Evolutionary conservation across 345 rosid genomes (phyloP).

Genomic region (Heritiera littoralis): DNA sequence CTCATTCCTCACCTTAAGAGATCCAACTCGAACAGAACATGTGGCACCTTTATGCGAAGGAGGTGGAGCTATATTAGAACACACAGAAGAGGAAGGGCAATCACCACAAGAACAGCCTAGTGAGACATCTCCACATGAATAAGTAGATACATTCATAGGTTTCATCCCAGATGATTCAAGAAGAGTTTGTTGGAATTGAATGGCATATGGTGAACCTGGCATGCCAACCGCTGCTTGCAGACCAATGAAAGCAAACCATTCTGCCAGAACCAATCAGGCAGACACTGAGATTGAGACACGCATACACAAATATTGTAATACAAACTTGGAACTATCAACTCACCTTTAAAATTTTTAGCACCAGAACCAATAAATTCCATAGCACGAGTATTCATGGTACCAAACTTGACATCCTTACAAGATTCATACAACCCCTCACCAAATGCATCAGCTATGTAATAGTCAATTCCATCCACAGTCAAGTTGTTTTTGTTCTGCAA

Average conservation of each 20-base stretch:
- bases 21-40: slow-evolving; percentile 77
- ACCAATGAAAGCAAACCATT: slow-evolving; percentile 91
- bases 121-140: slow-evolving; percentile 77
- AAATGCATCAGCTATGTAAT: slow-evolving; percentile 68
- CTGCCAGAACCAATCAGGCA: slow-evolving; percentile 50
- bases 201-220: slow-evolving; percentile 93
- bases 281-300: slow-evolving; percentile 11
- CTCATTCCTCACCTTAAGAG: slow-evolving; percentile 55
- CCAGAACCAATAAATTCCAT: slow-evolving; percentile 81
- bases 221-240: slow-evolving; percentile 49
- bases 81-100: slow-evolving; percentile 75
- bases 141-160: slow-evolving; percentile 85
- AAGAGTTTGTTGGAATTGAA: slow-evolving; percentile 55
- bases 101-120: slow-evolving; percentile 99
- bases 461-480: slow-evolving; percentile 84
- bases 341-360: slow-evolving; percentile 82
- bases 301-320: not conserved
- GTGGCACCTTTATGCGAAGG: slow-evolving; percentile 44
- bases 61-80: slow-evolving; percentile 61
- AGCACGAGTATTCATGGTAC: slow-evolving; percentile 86
- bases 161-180: slow-evolving; percentile 74
- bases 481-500: slow-evolving; percentile 72
- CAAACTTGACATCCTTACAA: slow-evolving; percentile 94
- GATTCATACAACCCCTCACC: slow-evolving; percentile 83
- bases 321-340: slow-evolving; percentile 5